Conservation (phyloP, 1,139 yeast genomes). For the Saccharomyces pastorianus region DNA sequence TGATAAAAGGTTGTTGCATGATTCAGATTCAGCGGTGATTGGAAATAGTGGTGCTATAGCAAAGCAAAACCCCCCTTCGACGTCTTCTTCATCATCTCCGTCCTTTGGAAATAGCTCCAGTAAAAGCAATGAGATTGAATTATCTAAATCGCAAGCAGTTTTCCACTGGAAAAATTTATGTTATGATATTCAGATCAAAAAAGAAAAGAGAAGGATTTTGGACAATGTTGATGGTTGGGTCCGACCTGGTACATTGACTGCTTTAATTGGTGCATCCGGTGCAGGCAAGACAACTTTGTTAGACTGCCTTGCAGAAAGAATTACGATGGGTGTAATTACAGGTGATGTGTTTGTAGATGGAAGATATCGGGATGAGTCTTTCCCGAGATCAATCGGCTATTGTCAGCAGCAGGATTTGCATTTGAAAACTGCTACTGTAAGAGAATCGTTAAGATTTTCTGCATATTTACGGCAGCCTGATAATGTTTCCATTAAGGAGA, state of each 20-base stretch:
- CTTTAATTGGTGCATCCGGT: constrained; percentile 65
- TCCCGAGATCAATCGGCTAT: constrained; percentile 50
- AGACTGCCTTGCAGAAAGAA: constrained; percentile 47
- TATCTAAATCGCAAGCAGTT: constrained; percentile 19
- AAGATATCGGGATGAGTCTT: constrained; percentile 39
- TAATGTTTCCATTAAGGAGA: constrained; percentile 39
- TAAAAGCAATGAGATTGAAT: constrained; percentile 4
- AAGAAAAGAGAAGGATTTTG: constrained; percentile 33
- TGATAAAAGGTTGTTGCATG: constrained; percentile 9
- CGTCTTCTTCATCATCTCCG: neutral
- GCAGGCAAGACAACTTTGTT: constrained; percentile 63
- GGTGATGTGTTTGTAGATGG: constrained; percentile 56
- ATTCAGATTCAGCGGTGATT: constrained; percentile 4
- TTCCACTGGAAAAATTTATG: constrained; percentile 40
- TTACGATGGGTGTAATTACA: constrained; percentile 45
- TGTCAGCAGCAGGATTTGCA: constrained; percentile 57
- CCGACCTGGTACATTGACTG: constrained; percentile 48
- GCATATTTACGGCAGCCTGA: constrained; percentile 48
- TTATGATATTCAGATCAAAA: constrained; percentile 35
- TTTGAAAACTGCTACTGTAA: constrained; percentile 45
- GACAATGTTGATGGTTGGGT: constrained; percentile 45
- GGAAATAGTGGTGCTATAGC: neutral
- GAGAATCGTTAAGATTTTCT: constrained; percentile 48
- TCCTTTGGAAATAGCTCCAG: neutral
- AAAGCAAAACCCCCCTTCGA: neutral